Evolutionary conservation across 2,329 filamentous ascomycete genomes (phyloP).

Genomic region (Penicillium sp.): DNA sequence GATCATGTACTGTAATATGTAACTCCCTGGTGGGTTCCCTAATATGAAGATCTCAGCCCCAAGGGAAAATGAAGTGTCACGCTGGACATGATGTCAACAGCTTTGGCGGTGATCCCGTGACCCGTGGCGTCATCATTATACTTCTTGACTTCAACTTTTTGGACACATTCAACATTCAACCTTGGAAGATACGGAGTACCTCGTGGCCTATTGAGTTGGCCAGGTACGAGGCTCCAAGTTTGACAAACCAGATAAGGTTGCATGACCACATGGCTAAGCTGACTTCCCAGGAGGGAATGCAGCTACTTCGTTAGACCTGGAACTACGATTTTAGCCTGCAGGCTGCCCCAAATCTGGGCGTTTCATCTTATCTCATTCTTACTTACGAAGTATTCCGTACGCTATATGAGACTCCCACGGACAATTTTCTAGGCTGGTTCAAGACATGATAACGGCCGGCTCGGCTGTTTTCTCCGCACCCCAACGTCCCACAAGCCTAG

Average conservation of each 20-base stretch:
- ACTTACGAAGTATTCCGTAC: too few relatives aligned
- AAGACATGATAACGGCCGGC: not conserved
- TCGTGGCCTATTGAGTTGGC: not conserved
- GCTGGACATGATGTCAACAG: not conserved
- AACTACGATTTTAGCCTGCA: not conserved
- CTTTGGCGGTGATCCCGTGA: conserved; percentile 14
- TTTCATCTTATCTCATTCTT: not conserved
- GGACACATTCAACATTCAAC: not conserved
- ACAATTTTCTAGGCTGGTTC: not conserved
- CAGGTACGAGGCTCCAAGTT: not conserved
- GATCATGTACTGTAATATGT: not conserved
- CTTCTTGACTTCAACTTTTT: not conserved
- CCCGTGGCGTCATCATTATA: conserved; percentile 2
- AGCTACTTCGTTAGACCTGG: not conserved
- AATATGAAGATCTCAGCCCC: too few relatives aligned
- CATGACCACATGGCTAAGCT: conserved; percentile 4
- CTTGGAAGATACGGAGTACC: not conserved
- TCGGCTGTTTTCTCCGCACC: not conserved
- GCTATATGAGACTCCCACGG: not conserved
- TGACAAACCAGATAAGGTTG: conserved; percentile 1
- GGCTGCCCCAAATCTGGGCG: not conserved
- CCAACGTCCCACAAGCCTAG: not conserved
- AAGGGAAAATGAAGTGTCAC: not conserved
- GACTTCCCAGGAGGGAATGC: not conserved
- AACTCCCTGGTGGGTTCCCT: too few relatives aligned